Evolutionary conservation across 192 early-diverging fungal species (phyloP).

Genomic region (Chytriomyces sp.): DNA sequence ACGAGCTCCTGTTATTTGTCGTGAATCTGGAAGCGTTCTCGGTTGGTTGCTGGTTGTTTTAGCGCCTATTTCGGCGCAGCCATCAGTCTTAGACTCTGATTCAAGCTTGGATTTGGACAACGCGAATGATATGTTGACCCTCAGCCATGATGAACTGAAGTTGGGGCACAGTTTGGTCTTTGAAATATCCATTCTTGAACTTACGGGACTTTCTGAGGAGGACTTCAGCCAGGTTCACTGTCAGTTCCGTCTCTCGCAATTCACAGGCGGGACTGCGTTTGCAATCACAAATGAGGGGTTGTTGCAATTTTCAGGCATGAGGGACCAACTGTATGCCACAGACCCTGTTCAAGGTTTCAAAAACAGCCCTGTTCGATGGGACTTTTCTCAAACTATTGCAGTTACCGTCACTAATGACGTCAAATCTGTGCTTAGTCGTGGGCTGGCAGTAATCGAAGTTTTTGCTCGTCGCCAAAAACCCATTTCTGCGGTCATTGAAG

Average conservation of each 20-base stretch:
- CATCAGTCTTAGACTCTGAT: constrained; percentile 1
- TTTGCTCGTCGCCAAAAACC: constrained; percentile 29
- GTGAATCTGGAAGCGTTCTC: neutral
- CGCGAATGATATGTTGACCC: neutral
- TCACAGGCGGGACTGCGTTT: constrained; percentile 44
- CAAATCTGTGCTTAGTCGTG: constrained; percentile 14
- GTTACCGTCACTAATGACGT: constrained; percentile 35
- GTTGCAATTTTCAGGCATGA: too few species aligned
- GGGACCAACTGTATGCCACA: constrained; percentile 56
- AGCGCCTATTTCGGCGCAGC: constrained; percentile 20
- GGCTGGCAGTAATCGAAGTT: constrained; percentile 39
- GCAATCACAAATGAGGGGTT: too few species aligned
- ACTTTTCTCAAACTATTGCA: constrained; percentile 47
- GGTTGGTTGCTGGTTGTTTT: constrained; percentile 30
- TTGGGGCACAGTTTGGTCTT: constrained; percentile 60
- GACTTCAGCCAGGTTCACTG: constrained; percentile 71
- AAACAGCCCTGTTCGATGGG: constrained; percentile 48
- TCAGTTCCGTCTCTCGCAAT: constrained; percentile 70
- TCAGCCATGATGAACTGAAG: constrained; percentile 32
- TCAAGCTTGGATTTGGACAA: neutral
- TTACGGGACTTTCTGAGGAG: constrained; percentile 60
- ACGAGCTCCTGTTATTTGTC: constrained; percentile 18
- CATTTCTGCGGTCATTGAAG: constrained; percentile 30
- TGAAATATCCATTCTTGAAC: constrained; percentile 61
- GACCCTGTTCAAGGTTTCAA: constrained; percentile 61